phyloP scores from a whole-genome alignment of 2,329 filamentous ascomycete genomes.

The Colletotrichum agaves region DNA sequence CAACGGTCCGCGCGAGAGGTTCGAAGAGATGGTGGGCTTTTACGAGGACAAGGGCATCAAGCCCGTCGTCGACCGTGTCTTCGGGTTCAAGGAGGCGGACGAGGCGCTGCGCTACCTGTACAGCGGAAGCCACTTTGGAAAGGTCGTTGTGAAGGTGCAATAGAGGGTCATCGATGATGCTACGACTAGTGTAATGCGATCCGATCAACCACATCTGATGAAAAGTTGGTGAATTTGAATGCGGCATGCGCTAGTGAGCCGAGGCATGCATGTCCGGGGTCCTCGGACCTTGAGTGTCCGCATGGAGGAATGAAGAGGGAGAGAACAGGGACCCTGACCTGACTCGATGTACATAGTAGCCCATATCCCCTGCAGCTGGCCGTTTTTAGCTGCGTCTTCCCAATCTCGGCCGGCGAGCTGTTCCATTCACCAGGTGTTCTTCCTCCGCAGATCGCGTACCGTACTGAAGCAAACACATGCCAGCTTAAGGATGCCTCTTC shows the following conservation, averaged over 20 bases:
- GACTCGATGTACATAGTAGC: constrained; percentile 15
- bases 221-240: background rate
- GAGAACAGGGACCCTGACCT: constrained; percentile 14
- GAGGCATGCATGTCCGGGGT: constrained; percentile 32
- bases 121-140: constrained; percentile 66
- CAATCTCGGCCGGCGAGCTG: background rate
- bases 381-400: background rate
- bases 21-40: constrained; percentile 64
- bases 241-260: constrained; percentile 6
- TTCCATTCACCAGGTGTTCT: background rate
- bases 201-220: background rate
- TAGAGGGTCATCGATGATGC: constrained; percentile 37
- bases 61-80: constrained; percentile 60
- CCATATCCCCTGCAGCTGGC: constrained; percentile 14
- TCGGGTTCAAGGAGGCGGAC: constrained; percentile 57
- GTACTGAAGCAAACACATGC: no score
- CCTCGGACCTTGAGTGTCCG: constrained; percentile 20
- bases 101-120: constrained; percentile 64
- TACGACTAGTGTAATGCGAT: background rate
- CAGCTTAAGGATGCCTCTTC: no score
- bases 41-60: constrained; percentile 56
- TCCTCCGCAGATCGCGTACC: no score
- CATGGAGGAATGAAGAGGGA: background rate
- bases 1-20: constrained; percentile 66
- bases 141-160: constrained; percentile 61